A percentile compares a stretch with the other conserved stretches of the same genome.
Conservation (phyloP, 2,329 filamentous ascomycete genomes). For the Fonsecaea nubica region DNA sequence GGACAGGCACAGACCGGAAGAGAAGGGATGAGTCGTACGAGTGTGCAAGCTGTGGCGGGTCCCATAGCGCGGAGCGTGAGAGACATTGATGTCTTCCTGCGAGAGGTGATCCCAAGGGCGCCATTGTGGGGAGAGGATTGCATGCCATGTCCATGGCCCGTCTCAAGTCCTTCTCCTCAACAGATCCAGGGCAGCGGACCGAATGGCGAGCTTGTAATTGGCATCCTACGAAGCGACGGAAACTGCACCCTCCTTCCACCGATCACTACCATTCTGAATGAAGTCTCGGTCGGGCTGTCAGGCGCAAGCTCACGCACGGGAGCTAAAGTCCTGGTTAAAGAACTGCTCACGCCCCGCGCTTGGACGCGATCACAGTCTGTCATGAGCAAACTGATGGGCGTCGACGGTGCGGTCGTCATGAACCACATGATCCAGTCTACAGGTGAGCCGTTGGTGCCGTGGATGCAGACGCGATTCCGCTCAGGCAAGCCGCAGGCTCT, state of each 20-base stretch:
- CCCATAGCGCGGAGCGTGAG: constrained; percentile 50
- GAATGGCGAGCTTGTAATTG: constrained; percentile 48
- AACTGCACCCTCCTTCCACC: constrained; percentile 50
- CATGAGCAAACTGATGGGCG: constrained; percentile 64
- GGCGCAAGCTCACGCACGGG: constrained; percentile 29
- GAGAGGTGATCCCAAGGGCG: constrained; percentile 58
- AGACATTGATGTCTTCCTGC: constrained; percentile 57
- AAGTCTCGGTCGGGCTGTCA: constrained; percentile 47
- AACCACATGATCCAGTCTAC: constrained; percentile 63
- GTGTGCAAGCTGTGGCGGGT: constrained; percentile 58
- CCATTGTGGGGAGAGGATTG: constrained; percentile 60
- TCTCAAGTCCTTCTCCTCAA: neutral
- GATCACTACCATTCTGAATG: constrained; percentile 48
- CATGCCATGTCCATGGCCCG: constrained; percentile 51
- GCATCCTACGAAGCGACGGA: constrained; percentile 51
- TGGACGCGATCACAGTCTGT: constrained; percentile 64
- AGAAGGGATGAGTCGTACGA: constrained; percentile 56
- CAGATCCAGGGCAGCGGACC: constrained; percentile 37
- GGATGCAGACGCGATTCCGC: constrained; percentile 61
- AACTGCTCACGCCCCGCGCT: constrained; percentile 60
- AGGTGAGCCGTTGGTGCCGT: constrained; percentile 65
- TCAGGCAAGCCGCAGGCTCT: constrained; percentile 57
- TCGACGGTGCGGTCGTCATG: constrained; percentile 64
- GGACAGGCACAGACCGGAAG: constrained; percentile 58
- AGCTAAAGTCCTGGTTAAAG: constrained; percentile 62